Conservation (phyloP, 192 early-diverging fungal genomes). For the Paraglomus brasilianum region DNA sequence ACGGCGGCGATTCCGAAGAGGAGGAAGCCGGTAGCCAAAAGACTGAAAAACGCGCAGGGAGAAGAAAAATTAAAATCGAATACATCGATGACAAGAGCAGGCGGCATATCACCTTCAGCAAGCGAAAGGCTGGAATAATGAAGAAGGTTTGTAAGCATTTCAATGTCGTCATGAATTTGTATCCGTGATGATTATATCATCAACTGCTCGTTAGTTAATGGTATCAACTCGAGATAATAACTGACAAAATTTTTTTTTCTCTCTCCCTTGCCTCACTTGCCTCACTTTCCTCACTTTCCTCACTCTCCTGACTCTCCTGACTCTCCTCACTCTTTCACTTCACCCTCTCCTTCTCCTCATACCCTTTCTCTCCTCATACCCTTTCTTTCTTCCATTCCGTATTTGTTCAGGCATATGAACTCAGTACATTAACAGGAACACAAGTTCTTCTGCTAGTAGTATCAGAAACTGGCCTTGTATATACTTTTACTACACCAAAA, state of each 20-base stretch:
- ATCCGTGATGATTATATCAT: background rate
- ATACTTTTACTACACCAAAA: conserved; percentile 93
- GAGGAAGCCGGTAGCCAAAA: conserved; percentile 51
- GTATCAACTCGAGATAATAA: background rate
- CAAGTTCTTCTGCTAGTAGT: conserved; percentile 91
- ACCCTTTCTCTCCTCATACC: background rate
- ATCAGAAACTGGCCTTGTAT: conserved; percentile 93
- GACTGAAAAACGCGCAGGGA: conserved; percentile 68
- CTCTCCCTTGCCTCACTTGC: background rate
- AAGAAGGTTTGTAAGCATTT: conserved; percentile 69
- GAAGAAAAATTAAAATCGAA: conserved; percentile 95
- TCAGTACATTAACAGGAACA: conserved; percentile 90
- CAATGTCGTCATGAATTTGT: background rate
- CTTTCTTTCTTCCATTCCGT: conserved; percentile 7
- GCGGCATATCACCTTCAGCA: conserved; percentile 93
- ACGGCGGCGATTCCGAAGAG: conserved; percentile 66
- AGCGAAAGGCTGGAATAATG: conserved; percentile 97
- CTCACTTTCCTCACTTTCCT: background rate
- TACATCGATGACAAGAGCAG: conserved; percentile 92
- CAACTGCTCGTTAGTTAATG: too few species aligned
- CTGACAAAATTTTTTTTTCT: background rate
- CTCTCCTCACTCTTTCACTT: background rate
- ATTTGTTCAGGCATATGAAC: conserved; percentile 77
- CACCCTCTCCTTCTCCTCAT: too few species aligned
- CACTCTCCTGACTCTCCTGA: too few species aligned